Conservation (phyloP, 108 stramenopile species). For the Phaeodactylum tricornutum region DNA sequence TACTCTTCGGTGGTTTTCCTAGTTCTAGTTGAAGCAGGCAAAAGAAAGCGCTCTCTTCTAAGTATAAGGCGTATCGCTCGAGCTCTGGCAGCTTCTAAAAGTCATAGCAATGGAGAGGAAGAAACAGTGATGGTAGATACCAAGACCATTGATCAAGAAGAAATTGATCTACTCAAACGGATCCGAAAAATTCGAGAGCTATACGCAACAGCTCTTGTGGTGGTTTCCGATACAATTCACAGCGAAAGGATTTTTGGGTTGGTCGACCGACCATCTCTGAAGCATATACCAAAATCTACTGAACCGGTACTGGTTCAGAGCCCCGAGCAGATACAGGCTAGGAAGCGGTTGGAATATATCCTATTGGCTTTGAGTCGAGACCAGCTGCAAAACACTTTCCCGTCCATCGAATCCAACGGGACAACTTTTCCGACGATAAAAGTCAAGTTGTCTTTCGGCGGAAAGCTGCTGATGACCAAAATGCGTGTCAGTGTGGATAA, state of each 20-base stretch:
- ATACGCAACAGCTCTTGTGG: constrained; percentile 31
- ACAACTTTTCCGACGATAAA: too few relatives aligned
- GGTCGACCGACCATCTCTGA: too few relatives aligned
- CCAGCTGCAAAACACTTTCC: background rate
- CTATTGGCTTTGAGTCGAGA: background rate
- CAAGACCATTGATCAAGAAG: constrained; percentile 6
- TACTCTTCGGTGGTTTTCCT: constrained; percentile 21
- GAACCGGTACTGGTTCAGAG: background rate
- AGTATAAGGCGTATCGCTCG: constrained; percentile 25
- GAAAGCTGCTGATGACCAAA: too few relatives aligned
- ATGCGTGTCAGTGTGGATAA: too few relatives aligned
- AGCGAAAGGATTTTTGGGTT: constrained; percentile 18
- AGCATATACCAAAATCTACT: too few relatives aligned
- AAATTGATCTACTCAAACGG: constrained; percentile 1
- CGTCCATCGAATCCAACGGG: too few relatives aligned
- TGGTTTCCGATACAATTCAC: constrained; percentile 12
- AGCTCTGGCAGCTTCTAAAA: too few relatives aligned
- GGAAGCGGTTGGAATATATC: background rate
- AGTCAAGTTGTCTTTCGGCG: too few relatives aligned
- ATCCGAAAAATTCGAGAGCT: constrained; percentile 22
- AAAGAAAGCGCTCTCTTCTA: constrained; percentile 12
- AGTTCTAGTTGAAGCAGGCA: constrained; percentile 7
- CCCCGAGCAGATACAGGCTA: background rate
- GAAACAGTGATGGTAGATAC: too few relatives aligned
- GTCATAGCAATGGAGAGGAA: too few relatives aligned